Evolutionary conservation across 768 basidiomycete genomes (phyloP).

Genomic region (Hydnomerulius pinastri): DNA sequence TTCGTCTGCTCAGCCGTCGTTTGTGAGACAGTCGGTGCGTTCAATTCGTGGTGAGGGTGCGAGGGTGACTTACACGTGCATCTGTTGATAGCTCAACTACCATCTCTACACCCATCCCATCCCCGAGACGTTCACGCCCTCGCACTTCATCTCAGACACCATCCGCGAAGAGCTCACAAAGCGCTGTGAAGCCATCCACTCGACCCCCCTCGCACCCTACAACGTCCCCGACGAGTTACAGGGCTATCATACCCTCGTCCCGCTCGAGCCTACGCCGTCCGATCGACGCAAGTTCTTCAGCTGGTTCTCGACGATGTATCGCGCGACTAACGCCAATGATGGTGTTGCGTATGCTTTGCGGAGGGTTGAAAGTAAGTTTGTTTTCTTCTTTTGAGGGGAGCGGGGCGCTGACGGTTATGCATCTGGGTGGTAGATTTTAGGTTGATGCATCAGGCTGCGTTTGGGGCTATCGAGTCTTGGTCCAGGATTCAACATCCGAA

Average conservation of each 20-base stretch:
- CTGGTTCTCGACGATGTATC: constrained; percentile 84
- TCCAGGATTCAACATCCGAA: constrained; percentile 80
- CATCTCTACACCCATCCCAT: constrained; percentile 84
- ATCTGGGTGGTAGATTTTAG: constrained; percentile 93
- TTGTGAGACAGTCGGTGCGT: constrained; percentile 70
- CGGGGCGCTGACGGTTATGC: constrained; percentile 10
- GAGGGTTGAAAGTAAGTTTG: constrained; percentile 76
- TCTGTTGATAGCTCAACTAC: constrained; percentile 71
- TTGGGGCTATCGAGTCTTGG: constrained; percentile 85
- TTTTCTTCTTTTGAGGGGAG: not conserved
- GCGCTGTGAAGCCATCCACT: constrained; percentile 46
- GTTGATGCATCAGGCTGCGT: constrained; percentile 78
- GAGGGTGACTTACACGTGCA: not conserved
- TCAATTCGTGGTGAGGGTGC: constrained; percentile 1
- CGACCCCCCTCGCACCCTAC: constrained; percentile 42
- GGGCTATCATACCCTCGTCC: constrained; percentile 86
- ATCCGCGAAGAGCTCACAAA: constrained; percentile 60
- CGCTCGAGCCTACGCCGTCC: constrained; percentile 59
- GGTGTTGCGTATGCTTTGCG: constrained; percentile 77
- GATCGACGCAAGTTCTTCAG: constrained; percentile 77
- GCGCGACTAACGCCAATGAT: constrained; percentile 75
- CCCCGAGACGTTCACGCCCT: constrained; percentile 52
- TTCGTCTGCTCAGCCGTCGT: constrained; percentile 43
- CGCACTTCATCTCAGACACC: constrained; percentile 86
- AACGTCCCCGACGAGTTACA: constrained; percentile 85